Base-by-base conservation (phyloP, 2,329 filamentous ascomycete genomes). In the Pseudogymnoascus sp. region DNA sequence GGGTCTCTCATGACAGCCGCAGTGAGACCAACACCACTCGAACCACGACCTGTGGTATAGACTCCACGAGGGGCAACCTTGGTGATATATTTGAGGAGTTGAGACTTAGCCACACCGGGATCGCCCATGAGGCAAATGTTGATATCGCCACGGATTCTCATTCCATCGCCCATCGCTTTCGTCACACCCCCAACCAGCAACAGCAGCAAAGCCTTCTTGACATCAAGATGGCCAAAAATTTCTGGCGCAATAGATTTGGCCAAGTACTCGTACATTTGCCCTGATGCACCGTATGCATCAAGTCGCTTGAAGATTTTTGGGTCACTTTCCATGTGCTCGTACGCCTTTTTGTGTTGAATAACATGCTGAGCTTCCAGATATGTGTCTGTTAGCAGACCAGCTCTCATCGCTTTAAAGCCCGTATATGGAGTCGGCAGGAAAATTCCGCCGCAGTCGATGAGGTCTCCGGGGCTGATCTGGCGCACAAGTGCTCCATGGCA, bases 111-210 rank as follows among this genome's bases (percentile, higher is more conserved):
- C 73, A 99, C 95, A 91, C 95, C 95, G 74, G 95, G 95, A 72
- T 99, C 95, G 82, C 95, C 95, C 95, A 99, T 99, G 72, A 99
- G 79, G 75, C 95, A 97, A 66, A 99, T 88, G 78, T 99, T 99
- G 80, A 99, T 96, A 73, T 99, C 95, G 71, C 95, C 95, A 82
- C 95, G 91, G 74, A 99, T 99, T 71, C 92, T 89, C 95, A 99
- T 97, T 65, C 95, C 95, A 72, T 99, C 95, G 61, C 92, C 92
- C 84, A 97, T 96, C 72, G 95, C 88, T 77, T 99, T 99, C 3
- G 88, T 95, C 1, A 97, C 93, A 79, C 95, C 95, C 65, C 95
- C 95, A 67, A 99, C 96, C 35, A 99, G 85, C 31, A 97, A 87
- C 4, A 99, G 82, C n/a, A 99, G 83, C 11, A 99, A 84, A 1